Base-by-base conservation (phyloP, 768 basidiomycete species). In the Solioccasus polychromus region DNA sequence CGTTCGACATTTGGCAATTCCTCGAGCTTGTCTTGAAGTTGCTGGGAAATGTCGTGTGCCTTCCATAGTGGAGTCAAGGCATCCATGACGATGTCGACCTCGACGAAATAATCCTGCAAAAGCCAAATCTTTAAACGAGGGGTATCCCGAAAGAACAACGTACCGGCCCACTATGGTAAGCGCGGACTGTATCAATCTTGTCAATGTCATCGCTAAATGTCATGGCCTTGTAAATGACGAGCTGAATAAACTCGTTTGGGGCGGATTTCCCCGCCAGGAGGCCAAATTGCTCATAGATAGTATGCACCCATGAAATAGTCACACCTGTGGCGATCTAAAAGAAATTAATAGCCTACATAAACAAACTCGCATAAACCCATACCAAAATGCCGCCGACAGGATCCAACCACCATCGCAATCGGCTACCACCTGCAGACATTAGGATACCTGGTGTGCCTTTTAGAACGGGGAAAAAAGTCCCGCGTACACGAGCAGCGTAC, bases 61-160 rank as follows among this genome's bases (percentile, higher is more conserved):
- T 83, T 85, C 83, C 86, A 90, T 1, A 98, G 71, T 0, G 92
- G 90, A 20, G 92, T 96, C 46, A 81, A 80, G 9, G 85, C 85
- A 49, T 84, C 78, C 85, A 97, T 89, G 34, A 97, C 94, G 36
- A 97, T 79, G 64, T 99, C 96, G 12, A 98, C 76, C 67, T 98
- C 96, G 35, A 97, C 93, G 60, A 93, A 89, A 61, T 92, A 95
- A 48, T 91, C 79, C 85, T 88, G 56, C 41, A 4, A 24, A n/a
- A 34, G 17, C 30, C 25, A 14, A 28, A 45, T 46, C 55, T 12
- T 53, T 19, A 23, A 26, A 11, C 1, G 10, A 10, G 4, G 28
- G 30, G 4, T 3, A 1, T 18, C 24, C 22, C 3, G 12, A 10
- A 24, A 35, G 18, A 30, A 3, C 15, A 11, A 39, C 75, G 39